These are phyloP conservation scores for Rossbeevera mucosa DNA, from an alignment of 768 basidiomycete species.

Conservation along the genomic window DNA sequence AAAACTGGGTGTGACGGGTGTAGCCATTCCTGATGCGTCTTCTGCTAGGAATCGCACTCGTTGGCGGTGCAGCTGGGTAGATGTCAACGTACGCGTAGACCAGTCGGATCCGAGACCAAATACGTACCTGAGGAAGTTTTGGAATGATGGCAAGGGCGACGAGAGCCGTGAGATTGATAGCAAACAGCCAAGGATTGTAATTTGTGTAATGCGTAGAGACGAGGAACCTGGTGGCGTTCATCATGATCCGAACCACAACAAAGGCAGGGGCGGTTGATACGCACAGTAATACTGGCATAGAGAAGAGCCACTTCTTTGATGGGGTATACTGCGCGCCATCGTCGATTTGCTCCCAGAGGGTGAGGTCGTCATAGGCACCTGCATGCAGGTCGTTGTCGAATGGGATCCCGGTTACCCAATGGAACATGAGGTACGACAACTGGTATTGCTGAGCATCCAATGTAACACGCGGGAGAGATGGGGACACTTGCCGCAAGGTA, in stretches of 20 bases:
- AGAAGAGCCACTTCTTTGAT: conserved; percentile 94
- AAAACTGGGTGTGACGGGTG: conserved; percentile 59
- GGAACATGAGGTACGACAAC: conserved; percentile 98
- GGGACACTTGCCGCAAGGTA: conserved; percentile 73
- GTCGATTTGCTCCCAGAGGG: conserved; percentile 99
- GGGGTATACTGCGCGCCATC: conserved; percentile 98
- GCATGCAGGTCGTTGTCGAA: conserved; percentile 84
- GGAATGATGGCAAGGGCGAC: conserved; percentile 81
- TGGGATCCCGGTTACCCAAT: conserved; percentile 95
- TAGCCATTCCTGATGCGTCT: conserved; percentile 59
- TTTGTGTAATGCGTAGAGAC: conserved; percentile 97
- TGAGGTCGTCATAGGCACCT: conserved; percentile 96
- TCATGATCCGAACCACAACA: not conserved
- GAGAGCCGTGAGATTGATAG: conserved; percentile 80
- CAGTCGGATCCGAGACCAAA: not conserved
- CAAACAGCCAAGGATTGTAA: conserved; percentile 92
- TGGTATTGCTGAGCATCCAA: conserved; percentile 28
- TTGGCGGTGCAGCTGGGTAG: conserved; percentile 69
- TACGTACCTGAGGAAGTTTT: conserved; percentile 85
- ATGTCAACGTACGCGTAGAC: conserved; percentile 15
- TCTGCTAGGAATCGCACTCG: conserved; percentile 73
- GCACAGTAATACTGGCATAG: conserved; percentile 84
- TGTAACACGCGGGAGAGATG: not conserved
- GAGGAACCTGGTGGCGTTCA: conserved; percentile 62
- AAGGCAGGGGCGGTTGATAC: conserved; percentile 26